Percentiles rank a stretch among this genome's conserved stretches.
These are phyloP conservation scores for Astrephomene gubernaculifera DNA, from an alignment of 139 green algal species.

Conservation along the genomic window DNA sequence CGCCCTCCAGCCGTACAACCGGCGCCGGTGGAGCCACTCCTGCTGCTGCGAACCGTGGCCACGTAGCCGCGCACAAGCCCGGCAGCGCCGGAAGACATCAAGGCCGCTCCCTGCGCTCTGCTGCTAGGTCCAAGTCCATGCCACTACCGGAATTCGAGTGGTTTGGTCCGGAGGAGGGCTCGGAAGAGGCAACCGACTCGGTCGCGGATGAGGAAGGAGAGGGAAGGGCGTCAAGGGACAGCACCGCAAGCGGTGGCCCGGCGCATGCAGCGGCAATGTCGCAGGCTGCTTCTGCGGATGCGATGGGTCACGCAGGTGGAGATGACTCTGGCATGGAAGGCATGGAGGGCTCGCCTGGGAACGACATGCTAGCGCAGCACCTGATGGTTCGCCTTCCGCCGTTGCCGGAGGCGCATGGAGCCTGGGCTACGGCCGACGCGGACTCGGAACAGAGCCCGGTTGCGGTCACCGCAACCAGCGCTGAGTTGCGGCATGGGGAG, in stretches of 20 bases:
- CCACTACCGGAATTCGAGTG: conserved; percentile 36
- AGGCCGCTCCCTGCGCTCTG: background rate
- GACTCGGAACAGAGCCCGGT: too few species aligned
- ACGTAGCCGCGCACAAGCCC: background rate
- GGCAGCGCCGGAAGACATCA: background rate
- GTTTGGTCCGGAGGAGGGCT: conserved; percentile 15
- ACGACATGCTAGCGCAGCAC: too few species aligned
- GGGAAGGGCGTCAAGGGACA: background rate
- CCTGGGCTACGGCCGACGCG: too few species aligned
- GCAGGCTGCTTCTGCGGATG: too few species aligned
- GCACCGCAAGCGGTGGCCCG: background rate
- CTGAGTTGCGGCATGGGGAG: too few species aligned
- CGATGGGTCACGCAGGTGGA: too few species aligned
- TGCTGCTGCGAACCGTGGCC: background rate
- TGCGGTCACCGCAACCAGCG: too few species aligned
- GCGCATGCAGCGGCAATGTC: background rate
- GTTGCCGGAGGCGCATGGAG: too few species aligned
- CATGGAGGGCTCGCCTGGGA: too few species aligned
- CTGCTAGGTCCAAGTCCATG: conserved; percentile 34
- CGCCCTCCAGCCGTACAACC: background rate
- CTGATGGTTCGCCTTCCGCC: too few species aligned
- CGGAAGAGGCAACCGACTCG: background rate
- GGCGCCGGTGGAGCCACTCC: background rate
- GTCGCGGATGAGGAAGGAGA: conserved; percentile 16
- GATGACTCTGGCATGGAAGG: too few species aligned